These are phyloP conservation scores for Cokeromyces recurvatus DNA, from an alignment of 371 early-diverging fungal species.

Conservation along the genomic window DNA sequence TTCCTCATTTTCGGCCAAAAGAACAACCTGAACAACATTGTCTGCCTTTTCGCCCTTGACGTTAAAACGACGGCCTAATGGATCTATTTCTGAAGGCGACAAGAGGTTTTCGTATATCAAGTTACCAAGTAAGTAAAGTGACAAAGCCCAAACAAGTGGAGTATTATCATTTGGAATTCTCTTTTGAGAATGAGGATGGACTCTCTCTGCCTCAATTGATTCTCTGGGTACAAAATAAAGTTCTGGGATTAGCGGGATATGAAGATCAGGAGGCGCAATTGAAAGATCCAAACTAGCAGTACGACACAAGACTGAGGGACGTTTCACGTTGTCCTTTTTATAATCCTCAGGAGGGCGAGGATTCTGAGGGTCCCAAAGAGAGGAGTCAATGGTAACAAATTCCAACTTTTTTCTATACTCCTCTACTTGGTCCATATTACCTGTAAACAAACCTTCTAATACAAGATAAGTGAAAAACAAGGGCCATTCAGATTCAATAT, in stretches of 20 bases:
- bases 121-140: slow-evolving; percentile 74
- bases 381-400: slow-evolving; percentile 69
- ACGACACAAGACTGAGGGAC: slow-evolving; percentile 9
- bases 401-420: slow-evolving; percentile 67
- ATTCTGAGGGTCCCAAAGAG: slow-evolving; percentile 41
- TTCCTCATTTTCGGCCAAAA: slow-evolving; percentile 71
- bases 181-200: slow-evolving; percentile 69
- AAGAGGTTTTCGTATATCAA: slow-evolving; percentile 77
- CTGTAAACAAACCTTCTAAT: slow-evolving; percentile 76
- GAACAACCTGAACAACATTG: slow-evolving; percentile 76
- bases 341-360: slow-evolving; percentile 24
- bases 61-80: slow-evolving; percentile 73
- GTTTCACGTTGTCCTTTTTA: slow-evolving; percentile 16
- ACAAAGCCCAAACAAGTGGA: slow-evolving; percentile 89
- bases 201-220: slow-evolving; percentile 70
- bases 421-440: slow-evolving; percentile 62
- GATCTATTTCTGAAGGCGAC: slow-evolving; percentile 80
- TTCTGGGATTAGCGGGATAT: slow-evolving; percentile 67
- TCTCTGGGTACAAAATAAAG: slow-evolving; percentile 79
- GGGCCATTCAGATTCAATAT: slow-evolving; percentile 91
- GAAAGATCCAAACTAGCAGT: slow-evolving; percentile 16
- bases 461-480: slow-evolving; percentile 88
- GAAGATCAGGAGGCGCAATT: slow-evolving; percentile 14
- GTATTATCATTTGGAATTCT: slow-evolving; percentile 84
- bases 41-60: slow-evolving; percentile 38